phyloP scores from a whole-genome alignment of 805 yeast genomes.

The Saccharomycopsis sp. region DNA sequence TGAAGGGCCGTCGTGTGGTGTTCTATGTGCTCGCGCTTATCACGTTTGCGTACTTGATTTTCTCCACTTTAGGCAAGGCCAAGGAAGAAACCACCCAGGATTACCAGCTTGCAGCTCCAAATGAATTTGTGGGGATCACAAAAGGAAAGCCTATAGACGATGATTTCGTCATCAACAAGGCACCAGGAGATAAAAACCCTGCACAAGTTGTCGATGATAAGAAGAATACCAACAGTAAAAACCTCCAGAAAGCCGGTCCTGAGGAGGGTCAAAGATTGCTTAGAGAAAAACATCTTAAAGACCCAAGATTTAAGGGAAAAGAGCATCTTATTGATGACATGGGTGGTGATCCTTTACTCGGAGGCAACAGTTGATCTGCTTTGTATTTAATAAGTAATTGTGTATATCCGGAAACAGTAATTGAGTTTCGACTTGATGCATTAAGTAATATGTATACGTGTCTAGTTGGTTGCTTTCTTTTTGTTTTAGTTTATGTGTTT shows the following conservation, averaged over 20 bases:
- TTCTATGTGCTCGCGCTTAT: conserved; percentile 17
- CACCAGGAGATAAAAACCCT: neutral
- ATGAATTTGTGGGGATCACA: conserved; percentile 20
- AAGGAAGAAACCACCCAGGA: conserved; percentile 3
- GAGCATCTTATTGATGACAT: neutral
- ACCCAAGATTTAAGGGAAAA: neutral
- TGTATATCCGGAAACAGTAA: no score
- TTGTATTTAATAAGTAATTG: neutral
- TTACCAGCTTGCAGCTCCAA: conserved; percentile 20
- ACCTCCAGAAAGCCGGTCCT: neutral
- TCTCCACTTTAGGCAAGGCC: conserved; percentile 8
- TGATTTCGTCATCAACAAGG: neutral
- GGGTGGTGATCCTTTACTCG: neutral
- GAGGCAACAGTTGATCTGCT: neutral
- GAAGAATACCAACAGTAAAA: neutral
- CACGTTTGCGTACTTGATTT: conserved; percentile 15
- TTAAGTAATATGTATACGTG: no score
- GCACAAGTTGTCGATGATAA: neutral
- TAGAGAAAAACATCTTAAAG: conserved; percentile 1
- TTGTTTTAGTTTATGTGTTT: no score
- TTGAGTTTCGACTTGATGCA: no score
- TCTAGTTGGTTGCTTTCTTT: no score
- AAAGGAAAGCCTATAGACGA: conserved; percentile 7
- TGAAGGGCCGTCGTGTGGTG: conserved; percentile 12
- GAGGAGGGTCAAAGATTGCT: neutral